Conservation (phyloP, 148 eudicot species). For the Beta vulgaris region DNA sequence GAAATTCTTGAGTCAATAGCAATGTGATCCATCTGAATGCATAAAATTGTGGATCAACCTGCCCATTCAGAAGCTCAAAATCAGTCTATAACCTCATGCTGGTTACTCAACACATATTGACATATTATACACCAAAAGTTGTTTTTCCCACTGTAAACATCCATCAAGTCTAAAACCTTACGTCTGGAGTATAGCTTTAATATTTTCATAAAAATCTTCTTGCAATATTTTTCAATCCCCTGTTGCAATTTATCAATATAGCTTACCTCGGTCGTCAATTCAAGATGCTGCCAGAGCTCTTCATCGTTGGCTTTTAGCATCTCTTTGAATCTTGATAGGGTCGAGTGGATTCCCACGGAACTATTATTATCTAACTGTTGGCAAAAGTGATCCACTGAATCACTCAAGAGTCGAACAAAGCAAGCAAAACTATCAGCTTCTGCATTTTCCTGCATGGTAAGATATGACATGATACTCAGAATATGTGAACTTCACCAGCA, state of each 20-base stretch:
- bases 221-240: neutral
- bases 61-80: conserved; percentile 12
- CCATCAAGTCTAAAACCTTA: neutral
- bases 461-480: neutral
- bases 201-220: neutral
- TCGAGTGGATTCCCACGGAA: conserved; percentile 64
- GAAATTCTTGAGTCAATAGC: conserved; percentile 64
- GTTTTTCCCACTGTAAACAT: neutral
- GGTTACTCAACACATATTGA: neutral
- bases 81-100: neutral
- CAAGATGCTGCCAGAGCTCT: conserved; percentile 68
- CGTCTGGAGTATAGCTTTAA: neutral
- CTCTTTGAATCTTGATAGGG: conserved; percentile 51
- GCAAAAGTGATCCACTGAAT: conserved; percentile 68
- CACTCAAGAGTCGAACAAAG: conserved; percentile 58
- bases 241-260: neutral
- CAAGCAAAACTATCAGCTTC: conserved; percentile 73
- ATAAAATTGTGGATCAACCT: conserved; percentile 70
- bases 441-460: conserved; percentile 42
- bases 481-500: neutral
- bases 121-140: neutral
- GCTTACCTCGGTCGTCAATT: conserved; percentile 48
- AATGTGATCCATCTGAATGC: conserved; percentile 75
- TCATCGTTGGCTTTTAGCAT: conserved; percentile 51
- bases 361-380: conserved; percentile 61